These are phyloP conservation scores for Hemerocallis citrina DNA, from an alignment of 106 monocot genomes.

Conservation along the genomic window DNA sequence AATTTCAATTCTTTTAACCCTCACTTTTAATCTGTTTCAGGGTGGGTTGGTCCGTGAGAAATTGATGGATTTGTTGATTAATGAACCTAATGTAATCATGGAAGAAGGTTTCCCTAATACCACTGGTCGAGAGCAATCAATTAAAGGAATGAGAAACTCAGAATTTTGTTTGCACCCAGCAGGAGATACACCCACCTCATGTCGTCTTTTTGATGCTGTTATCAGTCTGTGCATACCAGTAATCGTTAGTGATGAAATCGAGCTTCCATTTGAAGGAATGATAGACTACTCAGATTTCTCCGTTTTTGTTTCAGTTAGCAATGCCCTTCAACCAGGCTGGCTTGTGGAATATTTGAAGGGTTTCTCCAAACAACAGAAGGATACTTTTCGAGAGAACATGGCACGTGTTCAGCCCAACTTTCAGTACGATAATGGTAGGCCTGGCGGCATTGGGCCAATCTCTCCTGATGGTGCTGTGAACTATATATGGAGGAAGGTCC, in stretches of 20 bases:
- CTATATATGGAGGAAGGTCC: slow-evolving; percentile 79
- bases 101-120: slow-evolving; percentile 92
- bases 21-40: slow-evolving; percentile 23
- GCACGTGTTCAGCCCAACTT: slow-evolving; percentile 55
- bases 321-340: slow-evolving; percentile 64
- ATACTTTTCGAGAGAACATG: slow-evolving; percentile 43
- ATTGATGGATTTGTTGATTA: slow-evolving; percentile 66
- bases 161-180: slow-evolving; percentile 93
- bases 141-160: slow-evolving; percentile 76
- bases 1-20: not conserved
- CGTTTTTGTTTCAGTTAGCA: slow-evolving; percentile 51
- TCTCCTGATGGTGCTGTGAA: slow-evolving; percentile 62
- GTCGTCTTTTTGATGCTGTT: slow-evolving; percentile 89
- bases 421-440: slow-evolving; percentile 62
- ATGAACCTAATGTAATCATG: slow-evolving; percentile 63
- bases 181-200: slow-evolving; percentile 94
- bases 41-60: slow-evolving; percentile 80
- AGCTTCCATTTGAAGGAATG: slow-evolving; percentile 94
- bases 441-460: slow-evolving; percentile 43
- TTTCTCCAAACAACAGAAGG: slow-evolving; percentile 34
- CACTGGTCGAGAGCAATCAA: slow-evolving; percentile 82
- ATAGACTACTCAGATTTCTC: slow-evolving; percentile 77
- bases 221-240: slow-evolving; percentile 90
- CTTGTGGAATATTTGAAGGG: slow-evolving; percentile 46
- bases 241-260: slow-evolving; percentile 73